Evolutionary conservation across 169 alveolate species (phyloP).

Genomic region (Plasmodium relictum): DNA sequence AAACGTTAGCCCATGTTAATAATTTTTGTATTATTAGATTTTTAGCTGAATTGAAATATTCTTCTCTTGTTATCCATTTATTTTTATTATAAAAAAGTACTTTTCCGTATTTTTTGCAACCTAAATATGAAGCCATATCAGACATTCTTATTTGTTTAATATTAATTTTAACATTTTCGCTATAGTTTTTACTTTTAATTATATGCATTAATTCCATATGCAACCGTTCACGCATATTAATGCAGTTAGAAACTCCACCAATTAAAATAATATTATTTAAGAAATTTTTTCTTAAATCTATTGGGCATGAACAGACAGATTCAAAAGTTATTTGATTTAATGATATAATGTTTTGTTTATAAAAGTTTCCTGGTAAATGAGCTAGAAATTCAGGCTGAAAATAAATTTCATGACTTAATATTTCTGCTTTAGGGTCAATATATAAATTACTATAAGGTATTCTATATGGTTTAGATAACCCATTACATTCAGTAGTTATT

Average conservation of each 20-base stretch:
- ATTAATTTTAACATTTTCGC: conserved; percentile 48
- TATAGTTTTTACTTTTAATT: conserved; percentile 45
- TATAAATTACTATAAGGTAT: conserved; percentile 72
- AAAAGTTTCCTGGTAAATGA: conserved; percentile 74
- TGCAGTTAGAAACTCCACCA: conserved; percentile 77
- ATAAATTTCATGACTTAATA: conserved; percentile 75
- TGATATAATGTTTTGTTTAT: conserved; percentile 68
- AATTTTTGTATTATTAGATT: conserved; percentile 52
- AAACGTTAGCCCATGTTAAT: conserved; percentile 64
- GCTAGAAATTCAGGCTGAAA: conserved; percentile 78
- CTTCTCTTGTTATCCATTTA: conserved; percentile 67
- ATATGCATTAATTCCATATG: conserved; percentile 47
- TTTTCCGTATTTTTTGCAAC: conserved; percentile 69
- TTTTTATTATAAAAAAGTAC: conserved; percentile 47
- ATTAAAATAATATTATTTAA: conserved; percentile 52
- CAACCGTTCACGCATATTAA: conserved; percentile 53
- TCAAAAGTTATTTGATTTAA: conserved; percentile 64
- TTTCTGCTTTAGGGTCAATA: conserved; percentile 76
- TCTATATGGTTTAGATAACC: conserved; percentile 63
- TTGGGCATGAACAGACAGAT: conserved; percentile 65
- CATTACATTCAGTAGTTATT: conserved; percentile 69
- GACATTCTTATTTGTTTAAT: conserved; percentile 55
- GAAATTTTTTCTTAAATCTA: conserved; percentile 66
- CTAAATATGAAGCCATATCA: conserved; percentile 71
- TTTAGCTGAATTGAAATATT: conserved; percentile 30